A percentile compares a stretch with the other conserved stretches of the same genome.
phyloP scores from a whole-genome alignment of 768 basidiomycete genomes.

The Melanogaster broomeanus region DNA sequence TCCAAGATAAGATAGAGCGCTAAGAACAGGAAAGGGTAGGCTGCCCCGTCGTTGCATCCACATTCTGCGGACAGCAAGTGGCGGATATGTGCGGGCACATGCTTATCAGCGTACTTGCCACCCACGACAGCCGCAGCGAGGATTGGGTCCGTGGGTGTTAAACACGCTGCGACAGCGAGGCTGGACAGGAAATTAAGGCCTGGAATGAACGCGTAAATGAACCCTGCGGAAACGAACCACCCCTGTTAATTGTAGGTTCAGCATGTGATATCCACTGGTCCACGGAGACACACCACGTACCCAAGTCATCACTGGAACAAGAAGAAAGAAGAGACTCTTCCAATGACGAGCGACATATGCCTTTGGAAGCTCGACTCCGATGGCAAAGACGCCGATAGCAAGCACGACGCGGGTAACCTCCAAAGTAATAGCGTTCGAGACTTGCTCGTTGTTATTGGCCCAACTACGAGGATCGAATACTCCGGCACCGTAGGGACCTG shows the following conservation, averaged over 20 bases:
- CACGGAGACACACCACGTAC: conserved; percentile 43
- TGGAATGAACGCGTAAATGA: conserved; percentile 93
- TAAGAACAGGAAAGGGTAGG: conserved; percentile 91
- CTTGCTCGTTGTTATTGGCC: conserved; percentile 50
- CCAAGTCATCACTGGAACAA: conserved; percentile 84
- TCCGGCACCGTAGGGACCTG: conserved; percentile 81
- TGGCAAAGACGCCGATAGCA: conserved; percentile 96
- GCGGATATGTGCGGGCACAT: conserved; percentile 84
- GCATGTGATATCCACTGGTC: conserved; percentile 3
- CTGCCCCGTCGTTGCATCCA: conserved; percentile 96
- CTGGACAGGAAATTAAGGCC: conserved; percentile 86
- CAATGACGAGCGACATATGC: conserved; percentile 94
- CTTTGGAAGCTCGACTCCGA: conserved; percentile 96
- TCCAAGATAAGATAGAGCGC: conserved; percentile 87
- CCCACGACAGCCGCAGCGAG: conserved; percentile 64
- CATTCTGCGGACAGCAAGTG: conserved; percentile 71
- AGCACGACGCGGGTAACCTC: conserved; percentile 90
- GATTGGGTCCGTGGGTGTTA: conserved; percentile 75
- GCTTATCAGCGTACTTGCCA: conserved; percentile 97
- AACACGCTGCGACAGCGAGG: conserved; percentile 87
- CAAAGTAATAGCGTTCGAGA: conserved; percentile 77
- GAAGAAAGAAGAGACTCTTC: conserved; percentile 83
- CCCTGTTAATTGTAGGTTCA: conserved; percentile 49
- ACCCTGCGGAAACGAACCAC: conserved; percentile 89
- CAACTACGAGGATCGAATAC: conserved; percentile 83